phyloP scores from a whole-genome alignment of 2,329 filamentous ascomycete genomes.

The Penicillium italicum region DNA sequence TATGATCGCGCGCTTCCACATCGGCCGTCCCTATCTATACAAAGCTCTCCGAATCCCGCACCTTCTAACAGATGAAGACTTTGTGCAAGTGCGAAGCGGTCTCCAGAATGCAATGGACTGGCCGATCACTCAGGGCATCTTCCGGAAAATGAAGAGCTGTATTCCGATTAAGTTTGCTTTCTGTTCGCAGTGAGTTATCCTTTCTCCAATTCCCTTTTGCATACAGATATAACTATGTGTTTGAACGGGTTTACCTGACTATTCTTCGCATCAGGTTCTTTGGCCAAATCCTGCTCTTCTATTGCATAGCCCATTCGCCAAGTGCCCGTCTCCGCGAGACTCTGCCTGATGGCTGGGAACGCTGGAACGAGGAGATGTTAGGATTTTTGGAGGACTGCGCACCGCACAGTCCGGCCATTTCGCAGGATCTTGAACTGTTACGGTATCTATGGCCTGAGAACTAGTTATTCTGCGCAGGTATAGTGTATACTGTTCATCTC shows the following conservation, averaged over 20 bases:
- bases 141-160: conserved; percentile 42
- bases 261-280: conserved; percentile 33
- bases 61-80: conserved; percentile 38
- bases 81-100: conserved; percentile 39
- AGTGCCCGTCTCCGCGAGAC: conserved; percentile 34
- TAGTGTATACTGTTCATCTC: neutral
- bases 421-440: conserved; percentile 40
- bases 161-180: conserved; percentile 44
- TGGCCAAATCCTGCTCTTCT: conserved; percentile 43
- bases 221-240: neutral
- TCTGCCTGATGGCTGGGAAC: conserved; percentile 39
- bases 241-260: neutral
- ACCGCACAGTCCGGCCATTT: conserved; percentile 37
- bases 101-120: conserved; percentile 43
- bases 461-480: neutral
- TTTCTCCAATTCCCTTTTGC: too few relatives aligned
- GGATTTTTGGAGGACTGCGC: conserved; percentile 40
- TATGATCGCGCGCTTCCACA: conserved; percentile 42
- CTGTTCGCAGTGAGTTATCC: conserved; percentile 35
- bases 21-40: conserved; percentile 41
- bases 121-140: conserved; percentile 40
- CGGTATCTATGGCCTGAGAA: conserved; percentile 26
- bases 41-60: conserved; percentile 42
- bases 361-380: conserved; percentile 43
- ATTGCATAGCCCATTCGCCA: conserved; percentile 40